Evolutionary conservation across 176 grass and related monocot genomes (phyloP).

Genomic region (Carex pumila): DNA sequence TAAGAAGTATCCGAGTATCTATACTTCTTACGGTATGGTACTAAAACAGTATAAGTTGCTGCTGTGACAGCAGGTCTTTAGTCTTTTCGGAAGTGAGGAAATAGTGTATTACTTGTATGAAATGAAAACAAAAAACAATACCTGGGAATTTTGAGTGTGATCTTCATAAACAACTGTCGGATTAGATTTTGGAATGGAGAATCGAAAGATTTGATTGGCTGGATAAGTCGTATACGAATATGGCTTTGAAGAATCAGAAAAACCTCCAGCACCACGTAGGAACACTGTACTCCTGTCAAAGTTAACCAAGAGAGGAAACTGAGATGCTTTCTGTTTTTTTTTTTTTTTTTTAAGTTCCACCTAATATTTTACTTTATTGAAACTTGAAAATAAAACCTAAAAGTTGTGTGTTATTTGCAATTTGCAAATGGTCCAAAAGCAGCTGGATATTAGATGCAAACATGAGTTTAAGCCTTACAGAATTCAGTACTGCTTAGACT

Average conservation of each 20-base stretch:
- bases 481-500: background rate
- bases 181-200: slow-evolving; percentile 58
- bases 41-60: background rate
- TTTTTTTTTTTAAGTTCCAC: background rate
- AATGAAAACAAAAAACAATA: background rate
- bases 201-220: slow-evolving; percentile 52
- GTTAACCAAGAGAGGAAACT: background rate
- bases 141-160: slow-evolving; percentile 67
- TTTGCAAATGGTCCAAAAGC: background rate
- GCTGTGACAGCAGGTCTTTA: background rate
- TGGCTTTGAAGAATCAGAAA: slow-evolving; percentile 60
- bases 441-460: background rate
- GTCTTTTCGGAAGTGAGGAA: background rate
- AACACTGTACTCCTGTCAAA: slow-evolving; percentile 68
- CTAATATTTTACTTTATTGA: background rate
- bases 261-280: slow-evolving; percentile 85
- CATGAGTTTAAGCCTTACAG: background rate
- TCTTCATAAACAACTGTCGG: slow-evolving; percentile 64
- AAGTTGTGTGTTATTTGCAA: background rate
- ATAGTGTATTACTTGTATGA: background rate
- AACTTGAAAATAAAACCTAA: background rate
- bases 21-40: background rate
- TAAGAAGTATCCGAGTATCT: background rate
- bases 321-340: background rate
- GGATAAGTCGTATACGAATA: slow-evolving; percentile 67